A percentile compares a stretch with the other conserved stretches of the same genome.
Evolutionary conservation across 2,329 filamentous ascomycete species (phyloP).

Genomic region (Fusarium pseudocircinatum): DNA sequence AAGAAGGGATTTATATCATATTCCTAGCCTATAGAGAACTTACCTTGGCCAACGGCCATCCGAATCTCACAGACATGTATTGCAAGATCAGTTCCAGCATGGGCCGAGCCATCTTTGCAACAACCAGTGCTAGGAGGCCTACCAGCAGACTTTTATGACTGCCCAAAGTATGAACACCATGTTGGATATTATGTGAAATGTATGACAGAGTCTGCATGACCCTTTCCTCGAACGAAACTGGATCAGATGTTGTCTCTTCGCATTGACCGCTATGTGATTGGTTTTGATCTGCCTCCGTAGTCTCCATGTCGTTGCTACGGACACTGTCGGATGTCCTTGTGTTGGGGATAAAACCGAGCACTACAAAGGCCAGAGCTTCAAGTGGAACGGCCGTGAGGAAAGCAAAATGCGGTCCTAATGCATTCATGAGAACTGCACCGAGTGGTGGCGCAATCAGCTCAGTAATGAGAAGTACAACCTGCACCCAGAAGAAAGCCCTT

Average conservation of each 20-base stretch:
- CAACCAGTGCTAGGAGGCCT: background rate
- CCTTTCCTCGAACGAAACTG: accelerated
- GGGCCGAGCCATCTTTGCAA: background rate
- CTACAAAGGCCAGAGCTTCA: background rate
- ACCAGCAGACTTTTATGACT: background rate
- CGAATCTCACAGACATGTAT: conserved; percentile 4
- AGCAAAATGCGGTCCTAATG: background rate
- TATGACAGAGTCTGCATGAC: background rate
- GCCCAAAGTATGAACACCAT: background rate
- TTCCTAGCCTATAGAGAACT: accelerated
- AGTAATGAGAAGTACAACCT: background rate
- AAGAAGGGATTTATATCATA: background rate
- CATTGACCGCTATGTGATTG: background rate
- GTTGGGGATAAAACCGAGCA: background rate
- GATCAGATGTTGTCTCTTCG: background rate
- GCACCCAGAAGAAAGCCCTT: background rate
- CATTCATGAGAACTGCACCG: background rate
- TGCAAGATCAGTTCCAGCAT: background rate
- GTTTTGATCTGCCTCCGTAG: background rate
- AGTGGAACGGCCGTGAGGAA: background rate
- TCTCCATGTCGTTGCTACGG: background rate
- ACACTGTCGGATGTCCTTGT: background rate
- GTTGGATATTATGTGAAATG: background rate
- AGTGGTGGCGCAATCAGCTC: background rate
- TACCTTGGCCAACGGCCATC: background rate